Conservation (phyloP, 1,284 basidiomycete species). For the Exsudoporus floridanus region DNA sequence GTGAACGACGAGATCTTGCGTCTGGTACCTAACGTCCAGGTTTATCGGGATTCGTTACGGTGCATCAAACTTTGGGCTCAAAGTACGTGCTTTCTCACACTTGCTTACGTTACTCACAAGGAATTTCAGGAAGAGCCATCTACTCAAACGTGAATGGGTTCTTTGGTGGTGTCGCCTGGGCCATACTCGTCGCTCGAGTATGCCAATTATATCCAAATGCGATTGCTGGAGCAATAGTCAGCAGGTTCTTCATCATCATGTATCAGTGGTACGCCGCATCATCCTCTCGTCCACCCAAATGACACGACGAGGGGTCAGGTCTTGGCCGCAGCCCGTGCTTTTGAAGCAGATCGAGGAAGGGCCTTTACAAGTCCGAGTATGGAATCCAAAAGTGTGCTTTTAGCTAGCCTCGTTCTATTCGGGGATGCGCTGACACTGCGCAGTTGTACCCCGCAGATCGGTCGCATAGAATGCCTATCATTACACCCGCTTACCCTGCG, state of each 20-base stretch:
- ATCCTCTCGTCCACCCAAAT: neutral
- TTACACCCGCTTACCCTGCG: conserved; percentile 98
- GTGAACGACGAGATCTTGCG: conserved; percentile 97
- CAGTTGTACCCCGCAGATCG: conserved; percentile 92
- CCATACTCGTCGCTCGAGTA: conserved; percentile 96
- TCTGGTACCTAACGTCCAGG: conserved; percentile 91
- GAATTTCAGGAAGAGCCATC: conserved; percentile 78
- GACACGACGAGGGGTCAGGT: conserved; percentile 48
- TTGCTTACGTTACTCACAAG: conserved; percentile 8
- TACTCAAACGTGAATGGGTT: conserved; percentile 99
- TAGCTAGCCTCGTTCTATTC: neutral
- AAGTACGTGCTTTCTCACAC: conserved; percentile 52
- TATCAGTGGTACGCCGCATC: conserved; percentile 78
- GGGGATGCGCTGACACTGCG: neutral
- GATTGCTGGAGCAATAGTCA: conserved; percentile 92
- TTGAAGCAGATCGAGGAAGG: conserved; percentile 97
- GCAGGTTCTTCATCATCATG: conserved; percentile 96
- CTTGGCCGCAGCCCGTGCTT: conserved; percentile 97
- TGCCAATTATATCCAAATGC: conserved; percentile 98
- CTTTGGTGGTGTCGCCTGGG: conserved; percentile 98
- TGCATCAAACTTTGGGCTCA: conserved; percentile 99
- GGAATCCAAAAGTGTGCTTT: conserved; percentile 88
- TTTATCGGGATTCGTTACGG: conserved; percentile 91
- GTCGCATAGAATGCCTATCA: conserved; percentile 99
- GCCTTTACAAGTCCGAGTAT: conserved; percentile 89